These are phyloP conservation scores for Microbotryum violaceum DNA, from an alignment of 1,284 basidiomycete genomes.

Conservation along the genomic window DNA sequence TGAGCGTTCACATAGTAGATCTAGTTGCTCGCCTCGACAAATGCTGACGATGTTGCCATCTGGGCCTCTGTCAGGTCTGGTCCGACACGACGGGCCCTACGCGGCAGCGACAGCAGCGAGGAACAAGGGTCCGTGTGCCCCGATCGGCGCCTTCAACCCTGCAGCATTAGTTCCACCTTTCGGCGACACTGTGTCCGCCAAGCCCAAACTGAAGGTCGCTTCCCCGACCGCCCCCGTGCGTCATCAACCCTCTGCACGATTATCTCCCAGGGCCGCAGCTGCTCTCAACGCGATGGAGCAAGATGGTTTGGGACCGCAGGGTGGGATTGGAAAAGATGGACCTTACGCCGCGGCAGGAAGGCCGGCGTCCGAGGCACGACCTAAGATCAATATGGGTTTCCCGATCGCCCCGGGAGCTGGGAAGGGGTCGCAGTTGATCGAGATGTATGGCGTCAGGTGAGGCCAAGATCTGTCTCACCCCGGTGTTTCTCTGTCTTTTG, in stretches of 20 bases:
- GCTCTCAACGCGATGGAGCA: constrained; percentile 18
- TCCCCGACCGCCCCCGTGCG: neutral
- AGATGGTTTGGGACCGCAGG: neutral
- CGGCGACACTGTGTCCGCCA: neutral
- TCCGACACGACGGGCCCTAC: constrained; percentile 31
- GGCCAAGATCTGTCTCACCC: neutral
- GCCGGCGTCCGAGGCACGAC: neutral
- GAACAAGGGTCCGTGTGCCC: constrained; percentile 22
- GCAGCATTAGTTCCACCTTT: constrained; percentile 15
- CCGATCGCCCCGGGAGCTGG: constrained; percentile 8
- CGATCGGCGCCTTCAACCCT: constrained; percentile 30
- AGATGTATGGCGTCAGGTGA: constrained; percentile 29
- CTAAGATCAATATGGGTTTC: constrained; percentile 23
- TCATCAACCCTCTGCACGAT: neutral
- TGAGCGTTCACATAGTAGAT: constrained; percentile 1
- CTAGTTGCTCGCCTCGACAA: too few relatives aligned
- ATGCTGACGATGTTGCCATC: neutral
- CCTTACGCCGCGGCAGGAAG: constrained; percentile 15
- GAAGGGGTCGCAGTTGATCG: constrained; percentile 29
- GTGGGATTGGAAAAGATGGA: neutral
- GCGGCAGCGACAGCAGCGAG: constrained; percentile 25
- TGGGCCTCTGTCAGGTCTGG: constrained; percentile 14
- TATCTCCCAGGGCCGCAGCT: neutral
- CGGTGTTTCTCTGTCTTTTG: neutral
- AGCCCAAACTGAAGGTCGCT: neutral